phyloP scores from a whole-genome alignment of 2,329 filamentous ascomycete species.

The Arthrobotrys sphaeroides region DNA sequence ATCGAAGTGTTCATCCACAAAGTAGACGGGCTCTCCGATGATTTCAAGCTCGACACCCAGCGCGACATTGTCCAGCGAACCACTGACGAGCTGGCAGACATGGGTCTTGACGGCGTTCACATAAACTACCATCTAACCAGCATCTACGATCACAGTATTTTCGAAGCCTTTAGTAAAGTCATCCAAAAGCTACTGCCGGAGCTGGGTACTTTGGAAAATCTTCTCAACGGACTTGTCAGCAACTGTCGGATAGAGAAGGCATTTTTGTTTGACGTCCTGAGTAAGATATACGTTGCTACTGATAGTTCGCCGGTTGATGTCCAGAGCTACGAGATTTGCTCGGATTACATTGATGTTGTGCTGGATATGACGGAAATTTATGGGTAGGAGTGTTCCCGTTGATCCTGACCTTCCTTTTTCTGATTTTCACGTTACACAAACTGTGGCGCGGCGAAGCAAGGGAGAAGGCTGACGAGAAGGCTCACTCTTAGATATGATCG shows the following conservation, averaged over 20 bases:
- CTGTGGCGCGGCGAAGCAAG: background rate
- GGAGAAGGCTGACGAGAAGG: constrained; percentile 18
- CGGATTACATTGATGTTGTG: constrained; percentile 97
- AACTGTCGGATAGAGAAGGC: constrained; percentile 97
- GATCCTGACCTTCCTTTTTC: background rate
- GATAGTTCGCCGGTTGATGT: constrained; percentile 93
- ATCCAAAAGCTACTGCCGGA: constrained; percentile 97
- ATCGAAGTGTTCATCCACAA: constrained; percentile 99
- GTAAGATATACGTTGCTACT: constrained; percentile 98
- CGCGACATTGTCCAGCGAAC: constrained; percentile 96
- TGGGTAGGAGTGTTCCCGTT: constrained; percentile 66
- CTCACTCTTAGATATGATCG: constrained; percentile 59
- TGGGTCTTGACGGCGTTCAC: constrained; percentile 90
- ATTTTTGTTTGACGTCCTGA: constrained; percentile 96
- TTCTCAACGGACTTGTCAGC: constrained; percentile 92
- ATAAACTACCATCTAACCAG: constrained; percentile 96
- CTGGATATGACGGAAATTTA: constrained; percentile 97
- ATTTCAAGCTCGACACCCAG: constrained; percentile 95
- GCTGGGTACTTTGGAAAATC: constrained; percentile 87
- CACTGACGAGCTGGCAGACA: constrained; percentile 92
- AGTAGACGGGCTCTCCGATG: constrained; percentile 94
- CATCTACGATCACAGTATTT: constrained; percentile 98
- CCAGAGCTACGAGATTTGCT: constrained; percentile 96
- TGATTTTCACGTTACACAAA: no score
- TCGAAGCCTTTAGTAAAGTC: constrained; percentile 97